These are phyloP conservation scores for rapeseed (Brassica napus) DNA, from an alignment of 345 rosid species.

Conservation along the genomic window DNA sequence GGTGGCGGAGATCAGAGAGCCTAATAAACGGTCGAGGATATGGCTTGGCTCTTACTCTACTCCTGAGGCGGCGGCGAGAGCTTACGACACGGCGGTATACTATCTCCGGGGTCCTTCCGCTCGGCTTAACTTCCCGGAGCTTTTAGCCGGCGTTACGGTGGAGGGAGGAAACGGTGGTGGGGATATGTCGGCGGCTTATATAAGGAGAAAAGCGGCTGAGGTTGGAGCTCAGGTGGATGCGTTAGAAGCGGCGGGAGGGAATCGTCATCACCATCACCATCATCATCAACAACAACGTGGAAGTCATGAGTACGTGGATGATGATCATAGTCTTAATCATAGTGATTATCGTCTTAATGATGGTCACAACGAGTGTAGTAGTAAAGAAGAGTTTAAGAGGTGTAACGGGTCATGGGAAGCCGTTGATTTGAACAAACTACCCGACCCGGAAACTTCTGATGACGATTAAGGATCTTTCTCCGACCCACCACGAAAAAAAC, in stretches of 20 bases:
- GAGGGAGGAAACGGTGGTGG: conserved; percentile 27
- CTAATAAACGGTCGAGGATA: conserved; percentile 91
- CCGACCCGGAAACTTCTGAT: conserved; percentile 86
- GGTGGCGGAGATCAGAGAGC: conserved; percentile 99
- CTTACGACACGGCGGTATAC: conserved; percentile 94
- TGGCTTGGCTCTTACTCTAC: conserved; percentile 99
- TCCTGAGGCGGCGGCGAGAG: conserved; percentile 94
- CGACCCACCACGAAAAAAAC: not conserved
- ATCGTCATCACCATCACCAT: conserved; percentile 25
- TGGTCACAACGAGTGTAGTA: conserved; percentile 21
- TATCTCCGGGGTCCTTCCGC: conserved; percentile 92
- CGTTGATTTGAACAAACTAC: conserved; percentile 88
- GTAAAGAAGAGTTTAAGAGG: conserved; percentile 44
- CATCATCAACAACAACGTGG: conserved; percentile 24
- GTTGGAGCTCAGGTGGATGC: conserved; percentile 96
- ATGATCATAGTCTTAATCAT: conserved; percentile 11
- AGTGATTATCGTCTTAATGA: conserved; percentile 25
- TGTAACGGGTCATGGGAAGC: conserved; percentile 53
- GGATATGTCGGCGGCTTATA: conserved; percentile 90
- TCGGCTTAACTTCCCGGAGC: conserved; percentile 88
- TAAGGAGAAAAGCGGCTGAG: conserved; percentile 88
- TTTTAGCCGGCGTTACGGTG: conserved; percentile 54
- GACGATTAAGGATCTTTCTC: conserved; percentile 43
- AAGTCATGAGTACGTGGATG: conserved; percentile 32
- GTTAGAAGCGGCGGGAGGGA: conserved; percentile 53